Evolutionary conservation across 2,329 filamentous ascomycete genomes (phyloP).

Genomic region (Cladorrhinum sp.): DNA sequence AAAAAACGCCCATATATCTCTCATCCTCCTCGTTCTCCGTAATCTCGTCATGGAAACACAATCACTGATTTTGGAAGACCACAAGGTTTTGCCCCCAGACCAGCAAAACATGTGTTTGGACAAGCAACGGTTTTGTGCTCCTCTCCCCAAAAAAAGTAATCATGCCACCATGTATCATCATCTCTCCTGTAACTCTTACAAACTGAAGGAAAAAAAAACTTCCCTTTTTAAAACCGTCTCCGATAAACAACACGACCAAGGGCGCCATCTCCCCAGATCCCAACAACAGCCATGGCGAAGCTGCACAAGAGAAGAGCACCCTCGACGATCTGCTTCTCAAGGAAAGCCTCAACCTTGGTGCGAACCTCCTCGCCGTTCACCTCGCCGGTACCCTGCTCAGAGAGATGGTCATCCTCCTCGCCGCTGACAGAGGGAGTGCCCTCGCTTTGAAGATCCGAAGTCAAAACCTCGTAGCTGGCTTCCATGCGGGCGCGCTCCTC

Average conservation of each 20-base stretch:
- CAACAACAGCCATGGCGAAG: constrained; percentile 60
- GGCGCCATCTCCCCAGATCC: constrained; percentile 63
- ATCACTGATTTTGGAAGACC: not conserved
- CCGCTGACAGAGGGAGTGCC: constrained; percentile 41
- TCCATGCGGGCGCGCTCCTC: constrained; percentile 52
- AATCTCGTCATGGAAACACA: not conserved
- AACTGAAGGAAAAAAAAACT: not conserved
- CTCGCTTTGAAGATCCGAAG: constrained; percentile 27
- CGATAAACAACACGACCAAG: constrained; percentile 13
- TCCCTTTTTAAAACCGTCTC: constrained; percentile 15
- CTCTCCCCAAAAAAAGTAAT: not conserved
- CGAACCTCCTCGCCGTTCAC: constrained; percentile 63
- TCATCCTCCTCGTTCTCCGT: not conserved
- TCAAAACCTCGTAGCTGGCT: constrained; percentile 67
- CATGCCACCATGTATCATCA: constrained; percentile 15
- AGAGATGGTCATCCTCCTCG: constrained; percentile 42
- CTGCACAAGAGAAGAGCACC: constrained; percentile 53
- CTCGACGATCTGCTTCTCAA: constrained; percentile 52
- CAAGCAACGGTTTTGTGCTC: too few species aligned
- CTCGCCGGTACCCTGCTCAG: constrained; percentile 38
- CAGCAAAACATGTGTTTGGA: not conserved
- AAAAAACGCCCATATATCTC: too few species aligned
- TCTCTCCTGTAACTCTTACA: not conserved
- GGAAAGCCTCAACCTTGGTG: constrained; percentile 53
- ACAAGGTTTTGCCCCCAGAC: not conserved